Percentiles rank a stretch among this genome's conserved stretches.
phyloP scores from a whole-genome alignment of 805 yeast genomes.

The Torulaspora delbrueckii region DNA sequence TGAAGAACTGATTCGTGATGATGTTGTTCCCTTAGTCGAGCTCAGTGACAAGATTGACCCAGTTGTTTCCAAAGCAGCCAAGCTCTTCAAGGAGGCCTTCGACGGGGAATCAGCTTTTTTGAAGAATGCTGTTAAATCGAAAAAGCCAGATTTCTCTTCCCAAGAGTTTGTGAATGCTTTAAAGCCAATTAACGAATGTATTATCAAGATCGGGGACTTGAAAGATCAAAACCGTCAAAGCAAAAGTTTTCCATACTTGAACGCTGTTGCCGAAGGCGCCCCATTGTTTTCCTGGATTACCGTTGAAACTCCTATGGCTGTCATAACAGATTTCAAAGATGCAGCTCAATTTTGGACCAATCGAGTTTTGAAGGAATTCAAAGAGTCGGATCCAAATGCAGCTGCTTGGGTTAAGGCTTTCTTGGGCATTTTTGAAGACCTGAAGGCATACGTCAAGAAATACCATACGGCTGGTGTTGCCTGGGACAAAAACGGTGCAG shows the following conservation, averaged over 20 bases:
- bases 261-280: conserved; percentile 81
- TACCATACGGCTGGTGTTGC: conserved; percentile 78
- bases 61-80: conserved; percentile 43
- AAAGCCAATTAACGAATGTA: conserved; percentile 60
- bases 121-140: conserved; percentile 51
- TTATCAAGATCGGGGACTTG: conserved; percentile 52
- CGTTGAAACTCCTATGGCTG: conserved; percentile 66
- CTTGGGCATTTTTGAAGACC: conserved; percentile 58
- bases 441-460: conserved; percentile 69
- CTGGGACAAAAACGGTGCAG: conserved; percentile 63
- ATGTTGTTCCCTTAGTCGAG: conserved; percentile 55
- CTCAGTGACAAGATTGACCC: conserved; percentile 43
- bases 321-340: conserved; percentile 79
- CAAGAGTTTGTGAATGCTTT: conserved; percentile 53
- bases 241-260: conserved; percentile 62
- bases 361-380: conserved; percentile 79
- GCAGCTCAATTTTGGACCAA: conserved; percentile 93
- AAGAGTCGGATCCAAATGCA: conserved; percentile 61
- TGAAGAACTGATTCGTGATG: conserved; percentile 47
- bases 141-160: conserved; percentile 58
- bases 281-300: conserved; percentile 91
- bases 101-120: conserved; percentile 55
- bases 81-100: conserved; percentile 49
- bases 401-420: conserved; percentile 78
- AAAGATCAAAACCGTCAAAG: conserved; percentile 75